Percentiles rank a stretch among this genome's conserved stretches.
phyloP scores from a whole-genome alignment of 805 yeast genomes.

The Spencermartinsiella europaea region DNA sequence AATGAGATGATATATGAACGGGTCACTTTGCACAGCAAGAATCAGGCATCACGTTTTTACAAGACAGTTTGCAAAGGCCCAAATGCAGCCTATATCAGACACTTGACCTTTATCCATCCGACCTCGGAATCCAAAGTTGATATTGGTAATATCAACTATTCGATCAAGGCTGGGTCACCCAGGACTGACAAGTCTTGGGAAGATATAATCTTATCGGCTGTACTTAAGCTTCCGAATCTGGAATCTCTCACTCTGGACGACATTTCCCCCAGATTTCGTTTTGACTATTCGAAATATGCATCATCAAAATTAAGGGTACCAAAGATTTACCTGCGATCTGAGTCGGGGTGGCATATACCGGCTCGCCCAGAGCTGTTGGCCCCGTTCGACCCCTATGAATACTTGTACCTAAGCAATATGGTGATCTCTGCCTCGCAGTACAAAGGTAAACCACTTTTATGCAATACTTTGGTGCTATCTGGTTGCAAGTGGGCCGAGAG shows the following conservation, averaged over 20 bases:
- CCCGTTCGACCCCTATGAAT: slow-evolving; percentile 12
- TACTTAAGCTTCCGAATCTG: slow-evolving; percentile 12
- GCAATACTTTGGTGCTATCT: background rate
- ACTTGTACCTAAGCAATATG: slow-evolving; percentile 4
- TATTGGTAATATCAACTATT: slow-evolving; percentile 6
- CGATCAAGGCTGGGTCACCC: background rate
- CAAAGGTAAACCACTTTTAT: background rate
- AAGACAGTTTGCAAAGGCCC: slow-evolving; percentile 7
- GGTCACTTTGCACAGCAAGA: slow-evolving; percentile 6
- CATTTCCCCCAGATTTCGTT: slow-evolving; percentile 12
- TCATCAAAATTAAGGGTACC: background rate
- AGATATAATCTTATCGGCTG: slow-evolving; percentile 7
- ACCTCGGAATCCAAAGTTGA: background rate
- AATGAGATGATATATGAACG: slow-evolving; percentile 7
- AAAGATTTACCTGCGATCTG: slow-evolving; percentile 10
- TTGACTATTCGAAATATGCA: background rate
- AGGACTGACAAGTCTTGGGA: slow-evolving; percentile 10
- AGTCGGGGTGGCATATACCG: slow-evolving; percentile 13
- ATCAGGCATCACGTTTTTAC: slow-evolving; percentile 12
- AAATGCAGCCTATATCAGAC: slow-evolving; percentile 3
- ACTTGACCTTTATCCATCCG: slow-evolving; percentile 8
- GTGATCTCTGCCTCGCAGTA: background rate
- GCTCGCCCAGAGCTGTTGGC: slow-evolving; percentile 9
- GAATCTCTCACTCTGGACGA: slow-evolving; percentile 8
- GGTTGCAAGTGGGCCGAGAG: background rate